Base-by-base conservation (phyloP, 2,329 filamentous ascomycete genomes). In the Claviceps sorghi region DNA sequence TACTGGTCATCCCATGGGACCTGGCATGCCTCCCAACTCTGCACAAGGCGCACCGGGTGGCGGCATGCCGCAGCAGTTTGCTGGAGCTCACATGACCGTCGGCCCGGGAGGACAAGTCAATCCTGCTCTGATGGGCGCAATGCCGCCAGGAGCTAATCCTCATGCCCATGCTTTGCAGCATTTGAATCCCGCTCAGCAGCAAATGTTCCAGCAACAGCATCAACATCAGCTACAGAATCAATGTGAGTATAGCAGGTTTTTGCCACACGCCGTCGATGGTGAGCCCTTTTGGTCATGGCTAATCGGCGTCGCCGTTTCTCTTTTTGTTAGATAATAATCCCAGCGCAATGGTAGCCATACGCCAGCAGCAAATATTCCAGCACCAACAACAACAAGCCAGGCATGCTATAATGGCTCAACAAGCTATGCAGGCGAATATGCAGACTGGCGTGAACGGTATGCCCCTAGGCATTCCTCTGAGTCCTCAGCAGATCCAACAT, bases 51-150 rank as follows among this genome's bases (percentile, higher is more conserved):
- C 74, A 51, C 83, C 84, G 57, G 80, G 78, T 30, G 76, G 70
- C 56, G 76, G 74, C 41, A 82, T 84, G 66, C 78, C 78, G 59
- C 84, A 85, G 65, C 84, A 86, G 67, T 75, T 82, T 59, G 69
- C 68, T 38, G 70, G 79, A 68, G 65, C 61, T 43, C 83, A 86
- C 60, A 85, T 86, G 71, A 82, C 78, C 55, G 84, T 84, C 53
- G 84, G 79, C 38, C 83, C 85, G 21, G 82, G 80, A 58, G 79
- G 78, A 55, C 84, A 86, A 64, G 82, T 87, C 58, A 86, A 81
- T 64, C 83, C 86, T 61, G 79, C 81, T 53, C 79, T 89, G 75
- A 88, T 90, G 84, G 78, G 72, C 57, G 82, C 78, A 53, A 87
- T 90, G 80, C 84, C 84, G 57, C 83, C 83, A 32, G 80, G 83